Evolutionary conservation across 1,139 yeast genomes (phyloP), one percentile per base, ranked within the genome.

Genomic region (Geotrichum armillariae): DNA sequence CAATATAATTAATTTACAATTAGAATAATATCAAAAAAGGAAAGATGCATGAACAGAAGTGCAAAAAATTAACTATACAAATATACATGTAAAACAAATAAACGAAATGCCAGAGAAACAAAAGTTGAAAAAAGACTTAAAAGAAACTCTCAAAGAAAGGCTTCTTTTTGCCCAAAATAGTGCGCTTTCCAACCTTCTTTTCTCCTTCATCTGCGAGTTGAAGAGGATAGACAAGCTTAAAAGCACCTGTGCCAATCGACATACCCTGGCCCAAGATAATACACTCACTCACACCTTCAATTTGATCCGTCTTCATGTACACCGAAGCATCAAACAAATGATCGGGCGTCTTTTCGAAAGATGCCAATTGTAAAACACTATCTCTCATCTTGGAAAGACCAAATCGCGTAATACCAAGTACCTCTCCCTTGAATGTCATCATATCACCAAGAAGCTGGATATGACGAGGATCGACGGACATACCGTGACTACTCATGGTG

Each of bases 401-500:
- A 64, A 94, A 94, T 71, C 99, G 80, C 2, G 99, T 94, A 65
- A 94, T 94, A 69, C 99, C 99, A 61, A 94, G 77, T 6, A 94
- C 96, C 66, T 94, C 99, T 54, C 99, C 99, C 72, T 93, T 94
- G 69, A 89, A 94, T 0, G 98, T 89, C 99, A 94, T 94, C 52
- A 94, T 99, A 68, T 94, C 99, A 57, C 99, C 99, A 57, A 94
- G 74, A 47, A 94, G 74, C 72, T 93, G 99, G 67, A 94, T 90
- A 71, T 94, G 99, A 76, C 99, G 95, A 56, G 99, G 99, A 75
- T 94, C 99, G 52, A 94, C 98, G 68, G 95, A 88, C 99, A 94
- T 94, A 70, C 99, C 99, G 76, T 94, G 99, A 69, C 90, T 89
- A 69, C 95, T 84, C 99, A 94, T 94, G 51, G 99, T 94, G 65